Conservation (phyloP, 176 grass and related monocot genomes). For the Cocos nucifera region DNA sequence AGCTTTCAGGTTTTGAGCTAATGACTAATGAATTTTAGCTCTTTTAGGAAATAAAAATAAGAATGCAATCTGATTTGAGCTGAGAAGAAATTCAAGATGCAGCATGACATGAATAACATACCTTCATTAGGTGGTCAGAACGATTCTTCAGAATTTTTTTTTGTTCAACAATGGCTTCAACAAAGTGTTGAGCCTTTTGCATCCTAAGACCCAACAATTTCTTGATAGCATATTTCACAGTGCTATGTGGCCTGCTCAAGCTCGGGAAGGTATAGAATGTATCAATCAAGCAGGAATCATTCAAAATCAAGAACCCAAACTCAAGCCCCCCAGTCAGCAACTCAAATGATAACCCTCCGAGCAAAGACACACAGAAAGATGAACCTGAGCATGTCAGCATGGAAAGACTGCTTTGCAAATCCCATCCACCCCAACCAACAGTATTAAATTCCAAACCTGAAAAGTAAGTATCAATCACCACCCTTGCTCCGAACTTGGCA, state of each 20-base stretch:
- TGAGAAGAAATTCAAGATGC: neutral
- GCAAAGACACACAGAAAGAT: slow-evolving; percentile 45
- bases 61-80: too few relatives aligned
- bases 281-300: slow-evolving; percentile 46
- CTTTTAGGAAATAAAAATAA: too few relatives aligned
- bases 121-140: slow-evolving; percentile 42
- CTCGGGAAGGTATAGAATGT: slow-evolving; percentile 63
- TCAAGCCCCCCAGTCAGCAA: slow-evolving; percentile 59
- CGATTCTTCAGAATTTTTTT: slow-evolving; percentile 47
- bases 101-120: slow-evolving; percentile 12
- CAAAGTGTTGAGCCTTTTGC: slow-evolving; percentile 46
- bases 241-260: slow-evolving; percentile 64
- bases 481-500: slow-evolving; percentile 65
- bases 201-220: slow-evolving; percentile 62
- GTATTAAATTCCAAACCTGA: slow-evolving; percentile 82
- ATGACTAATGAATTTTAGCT: neutral
- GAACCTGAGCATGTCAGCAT: slow-evolving; percentile 25
- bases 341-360: slow-evolving; percentile 78
- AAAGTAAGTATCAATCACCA: slow-evolving; percentile 81
- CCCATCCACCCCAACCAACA: slow-evolving; percentile 40
- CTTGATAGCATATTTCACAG: slow-evolving; percentile 68
- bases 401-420: slow-evolving; percentile 50
- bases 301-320: slow-evolving; percentile 76
- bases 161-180: slow-evolving; percentile 39
- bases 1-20: neutral